Evolutionary conservation across 148 eudicot genomes (phyloP).

Genomic region (Rhododendron ovatum): DNA sequence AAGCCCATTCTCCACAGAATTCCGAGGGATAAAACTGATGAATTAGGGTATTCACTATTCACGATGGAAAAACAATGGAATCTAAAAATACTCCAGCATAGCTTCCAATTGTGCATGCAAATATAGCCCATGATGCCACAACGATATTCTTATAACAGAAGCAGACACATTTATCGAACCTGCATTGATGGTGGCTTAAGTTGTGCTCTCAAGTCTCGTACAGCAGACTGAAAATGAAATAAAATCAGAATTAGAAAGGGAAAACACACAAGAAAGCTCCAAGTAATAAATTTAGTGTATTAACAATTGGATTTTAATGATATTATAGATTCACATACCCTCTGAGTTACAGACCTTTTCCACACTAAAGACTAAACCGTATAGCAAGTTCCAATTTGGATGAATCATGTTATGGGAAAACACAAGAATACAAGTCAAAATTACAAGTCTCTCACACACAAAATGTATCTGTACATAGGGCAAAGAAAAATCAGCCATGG

Average conservation of each 20-base stretch:
- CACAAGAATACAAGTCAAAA: not conserved
- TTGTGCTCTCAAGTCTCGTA: constrained; percentile 87
- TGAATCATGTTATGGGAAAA: not conserved
- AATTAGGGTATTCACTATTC: not conserved
- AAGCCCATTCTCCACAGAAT: not conserved
- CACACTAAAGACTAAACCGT: not conserved
- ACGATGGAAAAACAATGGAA: not conserved
- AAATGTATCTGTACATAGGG: not conserved
- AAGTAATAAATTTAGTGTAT: not conserved
- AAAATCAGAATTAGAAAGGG: constrained; percentile 1
- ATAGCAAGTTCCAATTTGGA: not conserved
- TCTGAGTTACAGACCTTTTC: not conserved
- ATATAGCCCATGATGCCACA: not conserved
- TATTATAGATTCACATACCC: not conserved
- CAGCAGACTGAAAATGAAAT: constrained; percentile 60
- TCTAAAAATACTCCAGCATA: not conserved
- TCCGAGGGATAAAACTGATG: not conserved
- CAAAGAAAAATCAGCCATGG: not conserved
- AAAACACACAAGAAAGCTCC: not conserved
- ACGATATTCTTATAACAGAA: not conserved
- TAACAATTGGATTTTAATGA: not conserved
- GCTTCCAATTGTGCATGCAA: not conserved
- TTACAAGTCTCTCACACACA: not conserved
- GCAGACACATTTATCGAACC: constrained; percentile 34
- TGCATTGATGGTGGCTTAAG: constrained; percentile 96